Base-by-base conservation (phyloP, 2,329 filamentous ascomycete species). In the Alternaria hordeiaustralica region DNA sequence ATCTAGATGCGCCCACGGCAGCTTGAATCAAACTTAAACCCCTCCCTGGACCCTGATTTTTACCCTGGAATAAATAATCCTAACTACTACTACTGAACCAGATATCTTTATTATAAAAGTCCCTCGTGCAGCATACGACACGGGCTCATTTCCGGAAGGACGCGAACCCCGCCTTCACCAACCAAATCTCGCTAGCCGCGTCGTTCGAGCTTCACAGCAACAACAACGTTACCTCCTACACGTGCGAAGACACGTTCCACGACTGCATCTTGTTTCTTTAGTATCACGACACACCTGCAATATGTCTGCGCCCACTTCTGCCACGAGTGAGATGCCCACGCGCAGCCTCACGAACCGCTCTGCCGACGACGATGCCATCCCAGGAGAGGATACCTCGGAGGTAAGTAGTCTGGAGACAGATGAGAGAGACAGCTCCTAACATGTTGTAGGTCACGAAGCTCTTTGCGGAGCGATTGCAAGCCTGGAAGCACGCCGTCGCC, bases 401-500 rank as follows among this genome's bases (percentile, higher is more conserved):
- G 78, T 64, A 8, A 58, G 60, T 11, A 45, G 13, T 18, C 18
- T 1, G 1, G 8, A 4, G 12, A 13, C 5, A 8, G n/a, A n/a
- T 1, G 3, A 9, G 33, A 30, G 3, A 9, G 13, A 5, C n/a
- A 18, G 11, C 10, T 18, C 3, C 58, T 69, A 36, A 71, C 49
- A 50, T 5, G 8, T n/a, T 1, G 2, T 11, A 59, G 62, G 71
- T 81, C 44, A 84, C 83, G 47, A 84, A 81, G 77, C 87, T 98
- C 54, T 90, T 99, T 68, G 86, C 90, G 59, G 93, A 98, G 84
- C 89, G 96, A 69, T 86, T 99, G 65, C 91, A 92, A 75, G 96
- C 96, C 50, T 99, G 94, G 94, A 98, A 97, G 80, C 95, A 98
- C 80, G 93, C 94, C 65, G 92, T 94, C 66, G 92, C 86, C 60